Base-by-base conservation (phyloP, 1,284 basidiomycete genomes). In the Violaceomyces palustris region DNA sequence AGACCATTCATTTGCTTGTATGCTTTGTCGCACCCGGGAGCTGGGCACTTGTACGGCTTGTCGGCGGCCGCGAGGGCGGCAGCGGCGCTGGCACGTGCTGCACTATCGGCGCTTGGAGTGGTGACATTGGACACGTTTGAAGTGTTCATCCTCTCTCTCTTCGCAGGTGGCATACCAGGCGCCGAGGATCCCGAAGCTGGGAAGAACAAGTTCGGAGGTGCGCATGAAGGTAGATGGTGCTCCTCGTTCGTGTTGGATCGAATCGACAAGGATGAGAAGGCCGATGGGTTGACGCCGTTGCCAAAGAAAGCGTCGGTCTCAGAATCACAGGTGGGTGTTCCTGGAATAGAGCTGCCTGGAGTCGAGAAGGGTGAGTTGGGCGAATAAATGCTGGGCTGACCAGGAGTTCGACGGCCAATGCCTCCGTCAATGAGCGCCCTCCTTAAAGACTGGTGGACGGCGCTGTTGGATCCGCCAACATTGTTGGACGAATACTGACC, bases 1-100 rank as follows among this genome's bases (percentile, higher is more conserved):
- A 98, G 80, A 1, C 87, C 87, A 70, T 89, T 89, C 50, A 89
- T 90, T 77, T 97, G 93, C 79, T 97, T 97, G 81, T 98, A 98
- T 34, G 84, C 84, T 80, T 98, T 98, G 78, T 91, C 92, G 79
- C 93, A 98, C 45, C 94, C 93, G 0, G 88, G 85, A 64, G 93
- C 93, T 12, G 90, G 90, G 78, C 93, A 98, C 56, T 86, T 82
- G 83, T 93, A 98, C 0, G 93, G 93, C 75, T 96, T 96, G 58
- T 79, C 77, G 39, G 61, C 48, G 30, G 52, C 42, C 23, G 54
- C 44, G 25, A 42, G 50, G 11, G 41, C 42, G 24, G 55, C 51
- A 2, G 37, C 15, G 11, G 51, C n/a, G n/a, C n/a, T n/a, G n/a
- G n/a, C n/a, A n/a, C n/a, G n/a, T n/a, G n/a, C n/a, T n/a, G n/a